These are phyloP conservation scores for Pseudogymnoascus sp. DNA, from an alignment of 2,329 filamentous ascomycete genomes.

Conservation along the genomic window DNA sequence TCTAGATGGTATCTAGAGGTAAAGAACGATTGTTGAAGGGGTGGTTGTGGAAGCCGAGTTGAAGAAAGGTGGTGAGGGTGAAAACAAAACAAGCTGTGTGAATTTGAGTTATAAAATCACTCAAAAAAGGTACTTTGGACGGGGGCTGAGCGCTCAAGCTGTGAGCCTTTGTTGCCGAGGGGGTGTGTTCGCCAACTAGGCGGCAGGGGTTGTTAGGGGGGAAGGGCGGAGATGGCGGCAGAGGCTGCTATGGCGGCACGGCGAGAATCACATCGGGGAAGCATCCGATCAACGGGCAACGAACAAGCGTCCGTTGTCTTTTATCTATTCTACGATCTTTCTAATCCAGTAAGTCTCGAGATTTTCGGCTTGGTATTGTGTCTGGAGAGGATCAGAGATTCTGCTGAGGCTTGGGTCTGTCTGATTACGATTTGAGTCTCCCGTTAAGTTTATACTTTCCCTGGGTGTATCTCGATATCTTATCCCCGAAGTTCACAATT, in stretches of 20 bases:
- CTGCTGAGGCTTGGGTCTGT: neutral
- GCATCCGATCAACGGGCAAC: neutral
- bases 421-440: neutral
- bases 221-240: neutral
- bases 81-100: conserved; percentile 4
- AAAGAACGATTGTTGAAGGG: neutral
- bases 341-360: neutral
- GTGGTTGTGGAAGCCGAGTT: neutral
- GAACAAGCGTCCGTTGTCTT: neutral
- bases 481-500: neutral
- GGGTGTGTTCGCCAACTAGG: neutral
- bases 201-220: neutral
- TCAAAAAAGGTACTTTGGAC: neutral
- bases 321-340: neutral
- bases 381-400: neutral
- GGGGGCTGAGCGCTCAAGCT: neutral
- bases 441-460: neutral
- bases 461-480: neutral
- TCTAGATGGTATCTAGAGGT: neutral
- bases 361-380: neutral
- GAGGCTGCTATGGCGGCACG: neutral
- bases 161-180: conserved; percentile 2
- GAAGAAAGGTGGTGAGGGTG: neutral
- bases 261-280: neutral
- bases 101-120: neutral